Conservation (phyloP, 2,329 filamentous ascomycete species). For the Plenodomus tracheiphilus region DNA sequence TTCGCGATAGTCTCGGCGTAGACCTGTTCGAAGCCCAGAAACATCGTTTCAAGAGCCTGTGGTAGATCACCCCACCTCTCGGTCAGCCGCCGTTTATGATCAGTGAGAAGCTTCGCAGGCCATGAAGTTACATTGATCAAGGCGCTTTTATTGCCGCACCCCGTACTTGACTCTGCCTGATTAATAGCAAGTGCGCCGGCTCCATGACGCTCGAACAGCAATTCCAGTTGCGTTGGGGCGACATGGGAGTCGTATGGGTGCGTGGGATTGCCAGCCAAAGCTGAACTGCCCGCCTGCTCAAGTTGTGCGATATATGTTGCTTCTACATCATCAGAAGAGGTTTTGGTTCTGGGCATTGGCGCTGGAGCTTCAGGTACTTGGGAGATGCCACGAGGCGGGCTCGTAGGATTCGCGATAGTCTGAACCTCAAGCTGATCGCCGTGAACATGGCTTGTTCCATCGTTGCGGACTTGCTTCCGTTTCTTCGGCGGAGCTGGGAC, state of each 20-base stretch:
- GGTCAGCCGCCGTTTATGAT: slow-evolving; percentile 20
- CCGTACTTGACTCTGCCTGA: background rate
- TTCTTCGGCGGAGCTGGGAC: background rate
- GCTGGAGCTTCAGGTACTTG: too few species aligned
- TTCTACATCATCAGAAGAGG: too few species aligned
- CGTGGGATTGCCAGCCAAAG: background rate
- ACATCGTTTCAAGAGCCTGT: slow-evolving; percentile 1
- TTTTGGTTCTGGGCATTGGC: too few species aligned
- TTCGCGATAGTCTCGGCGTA: slow-evolving; percentile 9
- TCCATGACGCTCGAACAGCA: slow-evolving; percentile 6
- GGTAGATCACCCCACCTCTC: slow-evolving; percentile 4
- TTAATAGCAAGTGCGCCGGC: slow-evolving; percentile 2
- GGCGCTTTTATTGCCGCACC: background rate
- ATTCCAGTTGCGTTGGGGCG: slow-evolving; percentile 2
- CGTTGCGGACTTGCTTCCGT: too few species aligned
- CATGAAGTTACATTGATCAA: slow-evolving; percentile 8
- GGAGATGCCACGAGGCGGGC: too few species aligned
- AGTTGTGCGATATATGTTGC: background rate
- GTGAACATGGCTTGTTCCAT: too few species aligned
- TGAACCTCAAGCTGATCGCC: too few species aligned
- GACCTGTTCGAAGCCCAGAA: slow-evolving; percentile 12
- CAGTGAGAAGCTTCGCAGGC: slow-evolving; percentile 15
- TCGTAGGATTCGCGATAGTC: too few species aligned
- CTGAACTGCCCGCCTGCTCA: background rate
- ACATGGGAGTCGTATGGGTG: background rate